phyloP scores from a whole-genome alignment of 768 basidiomycete species.

The Hebeloma cylindrosporum region DNA sequence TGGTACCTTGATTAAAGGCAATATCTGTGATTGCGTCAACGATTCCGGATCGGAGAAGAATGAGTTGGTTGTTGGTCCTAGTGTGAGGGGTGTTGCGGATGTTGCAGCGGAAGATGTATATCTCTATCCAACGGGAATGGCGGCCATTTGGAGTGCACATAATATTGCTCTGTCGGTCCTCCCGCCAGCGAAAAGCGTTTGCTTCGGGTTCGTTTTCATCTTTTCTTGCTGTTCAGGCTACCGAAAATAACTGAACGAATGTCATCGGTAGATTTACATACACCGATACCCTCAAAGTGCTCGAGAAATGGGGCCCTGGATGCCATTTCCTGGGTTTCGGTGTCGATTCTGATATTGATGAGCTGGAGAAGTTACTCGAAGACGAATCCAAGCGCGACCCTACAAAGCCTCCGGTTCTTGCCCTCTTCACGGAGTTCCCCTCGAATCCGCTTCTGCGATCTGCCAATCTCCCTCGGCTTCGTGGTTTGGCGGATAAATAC shows the following conservation, averaged over 20 bases:
- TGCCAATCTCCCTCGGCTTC: slow-evolving; percentile 71
- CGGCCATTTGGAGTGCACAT: slow-evolving; percentile 92
- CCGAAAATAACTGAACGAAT: neutral
- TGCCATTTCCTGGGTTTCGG: slow-evolving; percentile 88
- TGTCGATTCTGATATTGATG: slow-evolving; percentile 69
- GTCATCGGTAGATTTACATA: slow-evolving; percentile 80
- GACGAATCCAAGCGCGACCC: slow-evolving; percentile 39
- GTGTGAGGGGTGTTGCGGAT: slow-evolving; percentile 63
- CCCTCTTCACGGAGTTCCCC: slow-evolving; percentile 92
- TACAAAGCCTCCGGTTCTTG: slow-evolving; percentile 60
- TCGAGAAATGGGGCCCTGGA: slow-evolving; percentile 96
- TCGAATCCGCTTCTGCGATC: slow-evolving; percentile 93
- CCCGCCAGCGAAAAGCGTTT: slow-evolving; percentile 77
- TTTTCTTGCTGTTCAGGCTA: neutral
- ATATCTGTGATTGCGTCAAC: slow-evolving; percentile 18
- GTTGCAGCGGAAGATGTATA: slow-evolving; percentile 88
- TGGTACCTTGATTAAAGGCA: slow-evolving; percentile 73
- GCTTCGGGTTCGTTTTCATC: slow-evolving; percentile 74
- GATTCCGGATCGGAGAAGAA: slow-evolving; percentile 31
- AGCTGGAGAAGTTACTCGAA: slow-evolving; percentile 63
- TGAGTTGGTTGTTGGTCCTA: slow-evolving; percentile 53
- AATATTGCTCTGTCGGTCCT: slow-evolving; percentile 57
- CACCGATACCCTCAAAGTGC: slow-evolving; percentile 89
- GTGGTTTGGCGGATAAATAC: slow-evolving; percentile 81
- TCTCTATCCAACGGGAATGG: slow-evolving; percentile 87